Evolutionary conservation across 768 basidiomycete genomes (phyloP).

Genomic region (Phylloporus arenicola): DNA sequence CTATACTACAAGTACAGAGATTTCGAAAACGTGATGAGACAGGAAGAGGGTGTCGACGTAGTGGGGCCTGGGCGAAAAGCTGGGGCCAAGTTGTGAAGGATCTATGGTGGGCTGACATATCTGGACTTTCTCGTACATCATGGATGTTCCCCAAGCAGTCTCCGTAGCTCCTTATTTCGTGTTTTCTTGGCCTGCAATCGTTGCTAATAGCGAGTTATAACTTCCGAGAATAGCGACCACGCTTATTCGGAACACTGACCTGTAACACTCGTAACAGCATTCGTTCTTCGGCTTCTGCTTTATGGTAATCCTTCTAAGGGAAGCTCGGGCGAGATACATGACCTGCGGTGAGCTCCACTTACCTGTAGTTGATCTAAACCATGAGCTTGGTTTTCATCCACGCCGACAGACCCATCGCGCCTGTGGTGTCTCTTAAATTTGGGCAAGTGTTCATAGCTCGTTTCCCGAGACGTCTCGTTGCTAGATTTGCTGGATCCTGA

Average conservation of each 20-base stretch:
- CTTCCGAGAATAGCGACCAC: background rate
- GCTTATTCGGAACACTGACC: background rate
- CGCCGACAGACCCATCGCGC: background rate
- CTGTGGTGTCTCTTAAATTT: background rate
- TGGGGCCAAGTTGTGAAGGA: constrained; percentile 13
- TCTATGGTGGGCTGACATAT: background rate
- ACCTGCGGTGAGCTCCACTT: background rate
- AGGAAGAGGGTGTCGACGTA: constrained; percentile 13
- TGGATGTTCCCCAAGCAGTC: constrained; percentile 6
- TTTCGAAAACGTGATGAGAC: constrained; percentile 33
- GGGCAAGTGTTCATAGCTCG: background rate
- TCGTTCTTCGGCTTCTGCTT: constrained; percentile 12
- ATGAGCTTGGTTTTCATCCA: background rate
- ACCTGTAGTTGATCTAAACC: constrained; percentile 1
- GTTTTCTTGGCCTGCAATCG: constrained; percentile 3
- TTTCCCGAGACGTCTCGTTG: background rate
- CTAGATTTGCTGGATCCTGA: constrained; percentile 1
- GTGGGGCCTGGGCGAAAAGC: background rate
- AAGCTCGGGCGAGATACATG: background rate
- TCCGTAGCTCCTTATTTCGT: constrained; percentile 9
- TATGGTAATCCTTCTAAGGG: constrained; percentile 6
- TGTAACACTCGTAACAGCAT: constrained; percentile 11
- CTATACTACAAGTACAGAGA: constrained; percentile 60
- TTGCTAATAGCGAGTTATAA: background rate
- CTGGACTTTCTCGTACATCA: background rate